These are phyloP conservation scores for Chlorella variabilis DNA, from an alignment of 163 green algal species.

Conservation along the genomic window DNA sequence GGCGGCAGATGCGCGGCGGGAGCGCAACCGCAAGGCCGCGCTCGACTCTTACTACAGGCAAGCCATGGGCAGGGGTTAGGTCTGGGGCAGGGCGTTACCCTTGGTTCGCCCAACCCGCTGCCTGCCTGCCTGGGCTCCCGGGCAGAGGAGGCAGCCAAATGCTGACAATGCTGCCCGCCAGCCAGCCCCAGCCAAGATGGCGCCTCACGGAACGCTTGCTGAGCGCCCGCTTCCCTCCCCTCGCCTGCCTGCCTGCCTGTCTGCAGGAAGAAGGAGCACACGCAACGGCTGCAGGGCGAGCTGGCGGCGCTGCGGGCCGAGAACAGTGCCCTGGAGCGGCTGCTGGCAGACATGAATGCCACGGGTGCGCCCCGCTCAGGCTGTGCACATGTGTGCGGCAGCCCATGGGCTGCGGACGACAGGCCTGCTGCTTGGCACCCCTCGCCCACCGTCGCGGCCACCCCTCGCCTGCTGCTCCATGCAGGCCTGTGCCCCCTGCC, in stretches of 20 bases:
- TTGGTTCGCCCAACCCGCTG: no score
- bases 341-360: slow-evolving; percentile 23
- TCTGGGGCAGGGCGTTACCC: no score
- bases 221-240: neutral
- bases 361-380: neutral
- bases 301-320: slow-evolving; percentile 16
- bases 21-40: slow-evolving; percentile 48
- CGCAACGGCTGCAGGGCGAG: slow-evolving; percentile 2
- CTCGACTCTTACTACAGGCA: slow-evolving; percentile 44
- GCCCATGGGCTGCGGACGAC: neutral
- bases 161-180: no score
- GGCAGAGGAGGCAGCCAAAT: no score
- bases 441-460: no score
- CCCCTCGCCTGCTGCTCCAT: neutral
- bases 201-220: no score
- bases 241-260: neutral
- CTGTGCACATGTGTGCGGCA: neutral
- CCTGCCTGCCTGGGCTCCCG: neutral
- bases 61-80: no score
- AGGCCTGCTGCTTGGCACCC: neutral
- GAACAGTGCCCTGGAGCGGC: slow-evolving; percentile 26
- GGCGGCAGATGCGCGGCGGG: slow-evolving; percentile 36
- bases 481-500: slow-evolving; percentile 36
- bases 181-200: no score
- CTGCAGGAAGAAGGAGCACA: slow-evolving; percentile 32